phyloP scores from a whole-genome alignment of 352 stramenopile genomes.

The Phytophthora boehmeriae region DNA sequence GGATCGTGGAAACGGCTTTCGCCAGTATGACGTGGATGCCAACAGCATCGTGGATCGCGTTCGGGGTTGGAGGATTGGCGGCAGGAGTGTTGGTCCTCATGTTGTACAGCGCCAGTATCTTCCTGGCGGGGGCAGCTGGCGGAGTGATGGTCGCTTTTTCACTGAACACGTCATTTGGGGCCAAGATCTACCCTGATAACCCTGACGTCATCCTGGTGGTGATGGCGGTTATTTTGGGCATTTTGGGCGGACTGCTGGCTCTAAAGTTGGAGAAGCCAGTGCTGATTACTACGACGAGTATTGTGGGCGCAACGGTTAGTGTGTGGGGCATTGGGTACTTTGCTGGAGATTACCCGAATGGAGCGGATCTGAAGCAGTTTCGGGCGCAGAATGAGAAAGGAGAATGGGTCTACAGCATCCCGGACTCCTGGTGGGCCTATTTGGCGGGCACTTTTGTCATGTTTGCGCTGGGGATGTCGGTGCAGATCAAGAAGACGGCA shows the following conservation, averaged over 20 bases:
- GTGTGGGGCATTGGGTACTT: constrained; percentile 75
- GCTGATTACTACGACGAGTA: constrained; percentile 59
- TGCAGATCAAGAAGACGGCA: constrained; percentile 72
- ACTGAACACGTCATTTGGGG: constrained; percentile 54
- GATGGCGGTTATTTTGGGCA: constrained; percentile 44
- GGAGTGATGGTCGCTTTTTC: constrained; percentile 59
- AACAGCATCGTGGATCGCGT: constrained; percentile 63
- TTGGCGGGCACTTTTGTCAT: constrained; percentile 57
- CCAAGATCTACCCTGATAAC: constrained; percentile 55
- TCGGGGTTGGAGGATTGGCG: constrained; percentile 47
- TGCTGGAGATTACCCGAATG: constrained; percentile 67
- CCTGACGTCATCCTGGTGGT: constrained; percentile 51
- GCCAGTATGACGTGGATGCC: constrained; percentile 50
- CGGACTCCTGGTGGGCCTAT: constrained; percentile 78
- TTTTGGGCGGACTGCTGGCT: constrained; percentile 48
- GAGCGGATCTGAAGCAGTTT: constrained; percentile 57
- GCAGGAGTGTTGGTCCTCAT: constrained; percentile 48
- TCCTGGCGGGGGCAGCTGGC: constrained; percentile 46
- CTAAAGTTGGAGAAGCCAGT: constrained; percentile 65
- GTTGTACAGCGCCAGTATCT: constrained; percentile 59
- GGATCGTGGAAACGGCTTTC: constrained; percentile 63
- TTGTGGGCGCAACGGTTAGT: constrained; percentile 57
- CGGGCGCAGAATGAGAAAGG: constrained; percentile 37
- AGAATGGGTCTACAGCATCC: constrained; percentile 67
- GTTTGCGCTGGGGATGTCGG: constrained; percentile 61